Conservation (phyloP, 495 filamentous ascomycete species). For the Aspergillus nanangensis region DNA sequence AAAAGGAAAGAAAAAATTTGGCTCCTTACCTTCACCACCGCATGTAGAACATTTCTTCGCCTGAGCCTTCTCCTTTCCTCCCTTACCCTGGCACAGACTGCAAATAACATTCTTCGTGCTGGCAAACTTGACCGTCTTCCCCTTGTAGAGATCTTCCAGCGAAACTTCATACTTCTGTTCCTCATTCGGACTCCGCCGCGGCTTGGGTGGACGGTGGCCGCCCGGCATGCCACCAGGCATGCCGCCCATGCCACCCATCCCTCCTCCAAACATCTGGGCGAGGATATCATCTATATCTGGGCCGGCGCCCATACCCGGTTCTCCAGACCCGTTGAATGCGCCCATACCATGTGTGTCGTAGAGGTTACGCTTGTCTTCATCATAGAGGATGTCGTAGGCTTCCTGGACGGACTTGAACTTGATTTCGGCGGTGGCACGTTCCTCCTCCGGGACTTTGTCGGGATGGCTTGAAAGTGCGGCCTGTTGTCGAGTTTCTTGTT, state of each 20-base stretch:
- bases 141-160: slow-evolving; percentile 94
- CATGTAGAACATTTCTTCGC: slow-evolving; percentile 80
- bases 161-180: slow-evolving; percentile 87
- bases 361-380: slow-evolving; percentile 85
- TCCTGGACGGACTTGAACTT: slow-evolving; percentile 88
- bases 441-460: slow-evolving; percentile 88
- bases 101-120: slow-evolving; percentile 92
- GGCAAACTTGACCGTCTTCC: slow-evolving; percentile 93
- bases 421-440: slow-evolving; percentile 77
- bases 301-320: slow-evolving; percentile 61
- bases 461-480: slow-evolving; percentile 86
- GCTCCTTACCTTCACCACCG: slow-evolving; percentile 59
- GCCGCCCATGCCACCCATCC: slow-evolving; percentile 48
- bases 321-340: slow-evolving; percentile 74
- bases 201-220: slow-evolving; percentile 48
- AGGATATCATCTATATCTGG: slow-evolving; percentile 88
- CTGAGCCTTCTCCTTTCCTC: slow-evolving; percentile 89
- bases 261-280: slow-evolving; percentile 81
- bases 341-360: slow-evolving; percentile 95
- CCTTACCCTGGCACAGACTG: slow-evolving; percentile 77
- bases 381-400: slow-evolving; percentile 95
- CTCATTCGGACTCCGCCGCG: slow-evolving; percentile 72
- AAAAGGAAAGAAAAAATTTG: too few relatives aligned
- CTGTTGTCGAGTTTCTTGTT: slow-evolving; percentile 36
- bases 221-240: slow-evolving; percentile 62